Evolutionary conservation across 768 basidiomycete genomes (phyloP).

Genomic region (Pseudohyphozyma bogoriensis): DNA sequence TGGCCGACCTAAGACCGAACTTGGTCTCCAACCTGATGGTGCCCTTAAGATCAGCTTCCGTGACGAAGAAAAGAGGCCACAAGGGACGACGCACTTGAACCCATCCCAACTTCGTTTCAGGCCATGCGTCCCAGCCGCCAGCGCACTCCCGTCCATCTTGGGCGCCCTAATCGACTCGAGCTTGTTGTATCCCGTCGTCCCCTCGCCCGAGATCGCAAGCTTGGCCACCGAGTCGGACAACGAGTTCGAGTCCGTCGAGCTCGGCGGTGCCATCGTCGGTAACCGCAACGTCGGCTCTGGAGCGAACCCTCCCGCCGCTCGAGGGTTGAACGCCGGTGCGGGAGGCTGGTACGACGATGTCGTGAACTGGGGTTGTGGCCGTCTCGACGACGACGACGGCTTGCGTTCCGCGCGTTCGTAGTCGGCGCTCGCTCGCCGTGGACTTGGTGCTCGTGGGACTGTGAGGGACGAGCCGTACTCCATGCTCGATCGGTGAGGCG

Average conservation of each 20-base stretch:
- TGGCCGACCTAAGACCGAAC: too few species aligned
- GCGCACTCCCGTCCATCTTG: conserved; percentile 10
- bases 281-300: neutral
- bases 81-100: too few species aligned
- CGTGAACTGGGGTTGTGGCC: conserved; percentile 4
- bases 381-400: neutral
- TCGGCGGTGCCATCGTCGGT: neutral
- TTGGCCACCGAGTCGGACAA: conserved; percentile 15
- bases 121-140: conserved; percentile 27
- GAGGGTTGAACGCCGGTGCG: conserved; percentile 15
- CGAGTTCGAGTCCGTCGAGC: conserved; percentile 3
- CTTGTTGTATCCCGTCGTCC: conserved; percentile 24
- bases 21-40: conserved; percentile 21
- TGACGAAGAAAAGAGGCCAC: too few species aligned
- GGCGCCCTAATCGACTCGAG: conserved; percentile 12
- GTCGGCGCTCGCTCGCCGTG: conserved; percentile 1
- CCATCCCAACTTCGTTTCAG: conserved; percentile 26
- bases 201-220: conserved; percentile 5
- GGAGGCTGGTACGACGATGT: conserved; percentile 28
- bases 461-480: conserved; percentile 4
- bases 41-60: too few species aligned
- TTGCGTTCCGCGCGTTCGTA: conserved; percentile 10
- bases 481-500: neutral
- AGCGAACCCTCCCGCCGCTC: conserved; percentile 6
- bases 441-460: conserved; percentile 14